A percentile compares a stretch with the other conserved stretches of the same genome.
These are phyloP conservation scores for Styphnolobium japonicum DNA, from an alignment of 306 rosid genomes.

Conservation along the genomic window DNA sequence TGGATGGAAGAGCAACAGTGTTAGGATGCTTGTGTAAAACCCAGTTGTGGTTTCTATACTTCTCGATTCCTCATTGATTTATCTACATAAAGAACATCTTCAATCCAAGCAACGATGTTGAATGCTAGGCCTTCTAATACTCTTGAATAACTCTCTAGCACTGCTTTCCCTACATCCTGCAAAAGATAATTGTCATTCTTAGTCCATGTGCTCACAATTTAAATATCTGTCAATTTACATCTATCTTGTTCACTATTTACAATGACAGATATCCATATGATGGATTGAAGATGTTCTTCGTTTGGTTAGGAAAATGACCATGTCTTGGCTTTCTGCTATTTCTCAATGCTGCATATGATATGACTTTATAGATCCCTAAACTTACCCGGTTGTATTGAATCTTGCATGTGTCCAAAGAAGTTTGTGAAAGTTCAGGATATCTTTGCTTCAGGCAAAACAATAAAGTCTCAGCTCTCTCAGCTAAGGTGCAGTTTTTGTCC, in stretches of 20 bases:
- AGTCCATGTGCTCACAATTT: not conserved
- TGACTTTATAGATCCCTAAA: not conserved
- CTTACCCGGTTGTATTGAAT: conserved; percentile 81
- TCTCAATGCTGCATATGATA: not conserved
- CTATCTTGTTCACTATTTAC: not conserved
- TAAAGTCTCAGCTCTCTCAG: conserved; percentile 80
- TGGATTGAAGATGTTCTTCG: not conserved
- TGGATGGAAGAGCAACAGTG: conserved; percentile 16
- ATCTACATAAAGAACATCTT: conserved; percentile 62
- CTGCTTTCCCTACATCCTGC: conserved; percentile 80
- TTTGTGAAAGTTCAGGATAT: conserved; percentile 92
- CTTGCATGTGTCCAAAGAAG: conserved; percentile 88
- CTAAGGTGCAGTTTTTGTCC: conserved; percentile 80
- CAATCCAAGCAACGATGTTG: conserved; percentile 79
- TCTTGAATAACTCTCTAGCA: conserved; percentile 73
- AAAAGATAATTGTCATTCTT: not conserved
- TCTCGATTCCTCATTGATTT: conserved; percentile 45
- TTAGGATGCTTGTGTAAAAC: not conserved
- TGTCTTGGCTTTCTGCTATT: not conserved
- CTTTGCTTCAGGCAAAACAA: conserved; percentile 79
- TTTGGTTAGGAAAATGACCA: not conserved
- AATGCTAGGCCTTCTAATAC: conserved; percentile 70
- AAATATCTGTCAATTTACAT: not conserved
- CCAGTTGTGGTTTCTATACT: conserved; percentile 16
- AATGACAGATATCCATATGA: not conserved